These are phyloP conservation scores for Metschnikowia lochheadii DNA, from an alignment of 805 yeast species.

Conservation along the genomic window DNA sequence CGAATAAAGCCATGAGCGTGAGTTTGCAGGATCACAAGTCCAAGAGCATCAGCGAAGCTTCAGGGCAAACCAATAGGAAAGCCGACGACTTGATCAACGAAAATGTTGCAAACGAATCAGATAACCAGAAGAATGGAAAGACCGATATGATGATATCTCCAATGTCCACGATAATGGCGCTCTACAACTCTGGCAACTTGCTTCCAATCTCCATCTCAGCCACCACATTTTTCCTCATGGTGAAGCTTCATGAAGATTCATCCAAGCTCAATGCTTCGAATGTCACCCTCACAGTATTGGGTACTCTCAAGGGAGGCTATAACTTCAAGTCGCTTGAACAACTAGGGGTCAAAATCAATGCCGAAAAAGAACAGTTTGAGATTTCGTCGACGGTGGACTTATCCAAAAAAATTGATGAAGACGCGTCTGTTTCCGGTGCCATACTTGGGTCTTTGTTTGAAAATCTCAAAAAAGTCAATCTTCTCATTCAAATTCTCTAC, in stretches of 20 bases:
- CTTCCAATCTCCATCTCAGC: slow-evolving; percentile 33
- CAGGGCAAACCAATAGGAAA: background rate
- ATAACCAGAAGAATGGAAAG: background rate
- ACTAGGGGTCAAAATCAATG: slow-evolving; percentile 21
- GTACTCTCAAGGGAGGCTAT: slow-evolving; percentile 17
- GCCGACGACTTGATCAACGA: background rate
- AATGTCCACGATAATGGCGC: slow-evolving; percentile 13
- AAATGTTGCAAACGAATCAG: background rate
- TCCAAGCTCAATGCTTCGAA: background rate
- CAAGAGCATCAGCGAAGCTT: background rate
- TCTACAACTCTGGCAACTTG: slow-evolving; percentile 23
- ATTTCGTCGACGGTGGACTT: slow-evolving; percentile 28
- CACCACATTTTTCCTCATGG: slow-evolving; percentile 30
- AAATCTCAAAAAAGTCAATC: slow-evolving; percentile 28
- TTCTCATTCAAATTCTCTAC: slow-evolving; percentile 30
- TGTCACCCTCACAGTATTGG: slow-evolving; percentile 21
- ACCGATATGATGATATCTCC: background rate
- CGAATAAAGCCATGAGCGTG: slow-evolving; percentile 1
- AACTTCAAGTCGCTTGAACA: slow-evolving; percentile 17
- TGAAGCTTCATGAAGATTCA: slow-evolving; percentile 18
- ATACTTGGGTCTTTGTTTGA: slow-evolving; percentile 27
- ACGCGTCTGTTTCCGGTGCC: slow-evolving; percentile 7
- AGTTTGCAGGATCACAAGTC: background rate
- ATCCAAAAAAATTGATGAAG: slow-evolving; percentile 21
- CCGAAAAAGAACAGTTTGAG: slow-evolving; percentile 23